Evolutionary conservation across 345 rosid genomes (phyloP), one percentile per base, ranked within the genome.

Genomic region (Ceriops decandra): DNA sequence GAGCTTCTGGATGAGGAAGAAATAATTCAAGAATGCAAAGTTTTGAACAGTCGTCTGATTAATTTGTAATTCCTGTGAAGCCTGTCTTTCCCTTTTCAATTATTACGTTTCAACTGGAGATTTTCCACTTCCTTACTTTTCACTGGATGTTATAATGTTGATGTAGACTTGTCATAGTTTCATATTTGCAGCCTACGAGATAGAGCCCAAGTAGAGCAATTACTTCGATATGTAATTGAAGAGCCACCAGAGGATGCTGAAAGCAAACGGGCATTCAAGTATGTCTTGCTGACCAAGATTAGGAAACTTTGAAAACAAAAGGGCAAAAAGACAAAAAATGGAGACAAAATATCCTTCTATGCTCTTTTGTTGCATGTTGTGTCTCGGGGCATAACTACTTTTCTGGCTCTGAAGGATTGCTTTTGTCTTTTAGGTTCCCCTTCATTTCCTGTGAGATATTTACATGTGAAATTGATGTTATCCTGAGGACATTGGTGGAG

Each of bases 1-100:
- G 98, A 92, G 89, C 97, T 95, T 79, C 80, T 95, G 72, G 98
- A 95, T 36, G 99, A 95, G 84, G 99, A 95, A 87, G 99, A 95
- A 76, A 88, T 92, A 76, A 92, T 95, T 68, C 99, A 95, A 83
- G 99, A 95, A 76, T 95, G 99, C 98, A 95, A 92, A 83, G 98
- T 91, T 57, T 82, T 95, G 73, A 95, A 95, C 79, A 88, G 91
- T 68, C 97, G 99, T 30, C 98, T 95, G 36, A 92, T 95, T 22
- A 89, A 90, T 66, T 95, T 92, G 99, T 95, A 90, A 82, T 59
- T 71, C 59, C 59, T 1, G 0, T 15, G 5, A 42, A 13, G 15
- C 49, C 49, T 42, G 4, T 42, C 49, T 42, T 42, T 42, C 17
- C 17, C 49, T 42, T 56, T 21, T 56, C 17, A n/a, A 21, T 8